Conservation (phyloP, 1,284 basidiomycete genomes). For the Sporisorium reilianum region DNA sequence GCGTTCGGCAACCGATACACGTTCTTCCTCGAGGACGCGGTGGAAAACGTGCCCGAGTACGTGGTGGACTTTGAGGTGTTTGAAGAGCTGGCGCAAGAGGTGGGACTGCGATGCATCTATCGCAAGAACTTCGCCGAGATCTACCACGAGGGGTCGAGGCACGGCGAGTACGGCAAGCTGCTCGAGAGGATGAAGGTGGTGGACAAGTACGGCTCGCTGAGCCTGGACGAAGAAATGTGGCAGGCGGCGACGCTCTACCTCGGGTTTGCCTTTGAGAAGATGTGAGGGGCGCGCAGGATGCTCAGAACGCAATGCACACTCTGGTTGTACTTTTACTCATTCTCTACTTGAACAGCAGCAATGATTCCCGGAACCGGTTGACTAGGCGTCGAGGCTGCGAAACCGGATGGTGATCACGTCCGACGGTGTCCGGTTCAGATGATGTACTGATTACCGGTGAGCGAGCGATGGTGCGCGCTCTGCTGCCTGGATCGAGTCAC, state of each 20-base stretch:
- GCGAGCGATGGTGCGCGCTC: background rate
- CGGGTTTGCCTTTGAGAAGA: conserved; percentile 66
- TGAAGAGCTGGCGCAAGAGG: conserved; percentile 83
- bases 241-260: conserved; percentile 62
- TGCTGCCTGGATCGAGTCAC: conserved; percentile 11
- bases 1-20: conserved; percentile 88
- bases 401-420: too few relatives aligned
- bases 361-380: background rate
- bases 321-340: conserved; percentile 1
- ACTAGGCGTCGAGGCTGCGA: too few relatives aligned
- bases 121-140: conserved; percentile 79
- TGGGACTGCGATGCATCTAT: conserved; percentile 81
- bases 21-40: conserved; percentile 93
- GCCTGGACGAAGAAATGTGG: conserved; percentile 63
- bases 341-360: background rate
- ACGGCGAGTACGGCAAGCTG: conserved; percentile 38
- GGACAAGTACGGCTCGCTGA: conserved; percentile 39
- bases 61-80: conserved; percentile 95
- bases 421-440: too few relatives aligned
- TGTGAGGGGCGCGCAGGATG: conserved; percentile 6
- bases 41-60: conserved; percentile 92
- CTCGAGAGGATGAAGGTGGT: conserved; percentile 57
- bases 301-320: conserved; percentile 2
- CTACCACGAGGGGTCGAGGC: conserved; percentile 48
- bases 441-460: too few relatives aligned